Evolutionary conservation across 2,329 filamentous ascomycete species (phyloP), one percentile per base, ranked within the genome.

Genomic region (Xylaria sp.): DNA sequence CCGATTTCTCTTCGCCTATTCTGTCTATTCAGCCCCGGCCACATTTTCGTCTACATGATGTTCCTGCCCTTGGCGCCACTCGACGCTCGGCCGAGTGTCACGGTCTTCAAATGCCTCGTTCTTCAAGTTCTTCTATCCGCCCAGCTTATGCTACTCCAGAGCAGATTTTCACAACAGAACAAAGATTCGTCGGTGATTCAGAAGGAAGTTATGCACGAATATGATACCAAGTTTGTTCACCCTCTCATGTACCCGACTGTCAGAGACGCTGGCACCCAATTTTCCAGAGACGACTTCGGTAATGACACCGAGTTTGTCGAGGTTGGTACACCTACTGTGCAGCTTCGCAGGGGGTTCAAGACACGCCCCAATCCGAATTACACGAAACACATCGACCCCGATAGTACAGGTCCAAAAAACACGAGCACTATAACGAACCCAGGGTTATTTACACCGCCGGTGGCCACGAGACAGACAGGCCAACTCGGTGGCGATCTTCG

Each of bases 191-290:
- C 88, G 2, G 84, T 97, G 47, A 90, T 99, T 60, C 92, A 96
- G 68, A 92, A 90, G 69, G 91, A 98, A 76, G 94, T 98, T 4
- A 83, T 98, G 77, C 89, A 93, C 74, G 95, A 99, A 77, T 99
- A 99, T 73, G 92, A 98, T 73, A 91, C 87, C 68, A 99, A 99
- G 79, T 97, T 90, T 72, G 95, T 99, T 1, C 92, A 96, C 71
- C 95, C 95, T 2, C 85, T 89, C 10, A 85, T 96, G n/a, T 91
- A 96, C 69, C 91, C 90, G 7, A 81, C 90, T 4, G 91, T 96
- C 67, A 79, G 85, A 55, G 84, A 87, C 86, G 92, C 94, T 1
- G 90, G 87, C 5, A 95, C 90, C 0, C 94, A 98, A 75, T 89
- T 90, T 60, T 87, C 86, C 38, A 76, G 78, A 46, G 79, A 83